Percentiles rank a stretch among this genome's conserved stretches.
phyloP scores from a whole-genome alignment of 345 rosid species.

The Isatis tinctoria region DNA sequence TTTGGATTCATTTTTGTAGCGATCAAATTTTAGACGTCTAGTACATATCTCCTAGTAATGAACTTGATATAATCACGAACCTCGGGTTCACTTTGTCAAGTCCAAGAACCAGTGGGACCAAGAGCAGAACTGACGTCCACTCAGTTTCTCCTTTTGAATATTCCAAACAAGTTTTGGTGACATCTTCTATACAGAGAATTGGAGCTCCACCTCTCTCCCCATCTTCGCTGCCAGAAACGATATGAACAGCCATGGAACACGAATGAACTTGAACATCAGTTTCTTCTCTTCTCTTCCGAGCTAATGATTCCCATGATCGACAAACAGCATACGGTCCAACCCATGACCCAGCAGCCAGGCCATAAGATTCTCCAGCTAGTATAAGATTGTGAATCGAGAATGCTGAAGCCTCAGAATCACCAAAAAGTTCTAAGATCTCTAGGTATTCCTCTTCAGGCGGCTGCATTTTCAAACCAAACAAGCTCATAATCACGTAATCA shows the following conservation, averaged over 20 bases:
- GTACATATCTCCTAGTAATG: constrained; percentile 56
- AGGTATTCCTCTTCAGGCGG: constrained; percentile 60
- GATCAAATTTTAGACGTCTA: constrained; percentile 39
- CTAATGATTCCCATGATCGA: constrained; percentile 82
- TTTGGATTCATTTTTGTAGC: constrained; percentile 54
- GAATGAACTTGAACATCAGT: constrained; percentile 28
- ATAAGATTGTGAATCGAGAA: constrained; percentile 94
- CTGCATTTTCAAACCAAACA: constrained; percentile 74
- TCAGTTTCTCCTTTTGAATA: constrained; percentile 58
- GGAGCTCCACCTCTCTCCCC: constrained; percentile 99
- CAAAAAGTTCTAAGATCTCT: constrained; percentile 70
- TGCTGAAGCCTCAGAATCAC: constrained; percentile 64
- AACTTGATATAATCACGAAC: constrained; percentile 51
- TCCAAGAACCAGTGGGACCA: constrained; percentile 98
- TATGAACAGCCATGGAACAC: constrained; percentile 80
- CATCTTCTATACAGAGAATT: constrained; percentile 81
- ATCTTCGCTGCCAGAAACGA: constrained; percentile 94
- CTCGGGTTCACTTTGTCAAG: constrained; percentile 88
- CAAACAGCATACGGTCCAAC: constrained; percentile 98
- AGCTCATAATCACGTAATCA: constrained; percentile 40
- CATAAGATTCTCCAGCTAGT: constrained; percentile 74
- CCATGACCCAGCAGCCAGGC: constrained; percentile 99
- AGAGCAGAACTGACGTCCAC: constrained; percentile 78
- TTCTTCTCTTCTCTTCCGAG: constrained; percentile 46
- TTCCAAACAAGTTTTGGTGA: constrained; percentile 57